Evolutionary conservation across 805 yeast genomes (phyloP).

Genomic region (Candida jianshihensis): DNA sequence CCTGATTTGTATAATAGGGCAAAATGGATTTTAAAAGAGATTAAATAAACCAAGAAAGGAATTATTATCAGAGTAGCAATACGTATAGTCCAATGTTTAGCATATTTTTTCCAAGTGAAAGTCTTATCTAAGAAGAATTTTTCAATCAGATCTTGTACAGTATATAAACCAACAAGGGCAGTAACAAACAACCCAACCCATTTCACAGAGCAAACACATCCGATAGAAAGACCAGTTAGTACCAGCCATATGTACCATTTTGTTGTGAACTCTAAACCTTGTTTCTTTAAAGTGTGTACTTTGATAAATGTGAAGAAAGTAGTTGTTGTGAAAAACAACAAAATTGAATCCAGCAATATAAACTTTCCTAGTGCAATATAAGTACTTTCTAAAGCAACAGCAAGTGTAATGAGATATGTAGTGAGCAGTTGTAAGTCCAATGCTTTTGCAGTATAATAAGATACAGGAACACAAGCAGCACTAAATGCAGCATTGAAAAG

Average conservation of each 20-base stretch:
- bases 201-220: conserved; percentile 79
- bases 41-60: conserved; percentile 64
- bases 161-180: conserved; percentile 51
- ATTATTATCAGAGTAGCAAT: conserved; percentile 57
- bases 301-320: conserved; percentile 56
- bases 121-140: conserved; percentile 32
- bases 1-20: conserved; percentile 71
- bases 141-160: conserved; percentile 43
- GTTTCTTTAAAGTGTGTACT: conserved; percentile 39
- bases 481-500: conserved; percentile 65
- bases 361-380: conserved; percentile 68
- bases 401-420: conserved; percentile 51
- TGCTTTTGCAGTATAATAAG: conserved; percentile 61
- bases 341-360: conserved; percentile 70
- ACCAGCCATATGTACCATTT: conserved; percentile 49
- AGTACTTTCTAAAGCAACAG: conserved; percentile 62
- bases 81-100: conserved; percentile 68
- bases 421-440: conserved; percentile 45
- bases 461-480: conserved; percentile 59
- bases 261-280: conserved; percentile 29
- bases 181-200: conserved; percentile 80
- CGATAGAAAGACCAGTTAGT: conserved; percentile 60
- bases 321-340: conserved; percentile 66
- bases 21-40: conserved; percentile 79
- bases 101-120: conserved; percentile 29